Base-by-base conservation (phyloP, 331 rosid species). In the Pyracantha coccinea region DNA sequence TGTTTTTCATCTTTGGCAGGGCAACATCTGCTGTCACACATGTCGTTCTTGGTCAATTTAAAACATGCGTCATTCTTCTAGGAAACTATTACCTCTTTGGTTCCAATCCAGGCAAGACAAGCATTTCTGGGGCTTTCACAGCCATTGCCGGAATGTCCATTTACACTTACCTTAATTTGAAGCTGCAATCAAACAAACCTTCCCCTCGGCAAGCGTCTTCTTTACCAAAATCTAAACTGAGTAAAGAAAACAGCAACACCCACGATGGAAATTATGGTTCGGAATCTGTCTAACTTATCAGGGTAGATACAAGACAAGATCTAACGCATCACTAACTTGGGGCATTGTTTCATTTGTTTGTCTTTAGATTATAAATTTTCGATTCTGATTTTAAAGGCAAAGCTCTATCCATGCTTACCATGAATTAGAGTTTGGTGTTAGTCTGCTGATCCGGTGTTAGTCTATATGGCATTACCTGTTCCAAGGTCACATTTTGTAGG, bases 11-110 rank as follows among this genome's bases (percentile, higher is more conserved):
- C 55, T 66, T 74, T 81, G 71, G 33, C 96, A 94, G 99, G 55
- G 97, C 99, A 38, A 94, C 97, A 41, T 94, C 99, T 31, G 99
- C 97, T 1, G 82, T 88, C 13, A 87, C 96, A 28, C 97, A 94
- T 13, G 99, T 94, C 12, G 99, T 94, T 65, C 99, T 94, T 7
- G 97, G 99, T 60, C 97, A 94, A 83, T 94, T 94, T 35, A 94
- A 94, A 87, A 94, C 97, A 21, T 91, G 99, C 29, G 86, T 92
- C 75, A 88, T 94, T 47, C 97, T 92, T 79, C 93, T 94, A 1
- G 99, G 99, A 75, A 91, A 89, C 85, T 89, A 74, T 78, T 91
- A 84, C 78, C 84, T 94, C 44, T 91, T 94, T 4, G 88, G 90
- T 78, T 84, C 98, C 20, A 90, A 91, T 80, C 97, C 97, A 4